Evolutionary conservation across 2,329 filamentous ascomycete genomes (phyloP).

Genomic region (Conoideocrella luteorostrata): DNA sequence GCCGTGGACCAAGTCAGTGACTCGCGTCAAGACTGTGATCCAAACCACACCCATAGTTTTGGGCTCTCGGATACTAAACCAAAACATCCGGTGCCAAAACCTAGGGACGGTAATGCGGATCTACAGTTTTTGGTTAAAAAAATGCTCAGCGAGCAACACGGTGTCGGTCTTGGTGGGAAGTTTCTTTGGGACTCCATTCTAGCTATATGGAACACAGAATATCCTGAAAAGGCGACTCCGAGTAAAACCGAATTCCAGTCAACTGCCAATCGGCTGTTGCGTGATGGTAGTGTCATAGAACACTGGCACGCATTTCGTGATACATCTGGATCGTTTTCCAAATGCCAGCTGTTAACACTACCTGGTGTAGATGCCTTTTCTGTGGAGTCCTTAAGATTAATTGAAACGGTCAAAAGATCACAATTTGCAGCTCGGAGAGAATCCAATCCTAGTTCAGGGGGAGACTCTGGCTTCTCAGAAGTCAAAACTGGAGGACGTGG

Average conservation of each 20-base stretch:
- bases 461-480: slow-evolving; percentile 1
- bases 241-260: slow-evolving; percentile 31
- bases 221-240: slow-evolving; percentile 33
- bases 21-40: neutral
- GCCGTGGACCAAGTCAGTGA: neutral
- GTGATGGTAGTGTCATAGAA: slow-evolving; percentile 28
- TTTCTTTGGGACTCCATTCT: slow-evolving; percentile 42
- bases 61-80: neutral
- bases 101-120: neutral
- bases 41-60: neutral
- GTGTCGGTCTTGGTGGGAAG: slow-evolving; percentile 45
- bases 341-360: slow-evolving; percentile 38
- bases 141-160: slow-evolving; percentile 26
- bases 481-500: slow-evolving; percentile 26
- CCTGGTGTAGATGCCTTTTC: slow-evolving; percentile 35
- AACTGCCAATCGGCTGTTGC: slow-evolving; percentile 32
- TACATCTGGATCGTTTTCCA: slow-evolving; percentile 34
- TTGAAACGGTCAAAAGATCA: slow-evolving; percentile 41
- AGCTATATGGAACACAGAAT: slow-evolving; percentile 37
- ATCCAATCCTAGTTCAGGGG: neutral
- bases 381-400: slow-evolving; percentile 33
- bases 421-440: slow-evolving; percentile 25
- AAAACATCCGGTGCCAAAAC: neutral
- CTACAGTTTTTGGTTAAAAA: slow-evolving; percentile 19
- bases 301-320: slow-evolving; percentile 39